Evolutionary conservation across 805 yeast genomes (phyloP).

Genomic region (Wickerhamomyces bovis): DNA sequence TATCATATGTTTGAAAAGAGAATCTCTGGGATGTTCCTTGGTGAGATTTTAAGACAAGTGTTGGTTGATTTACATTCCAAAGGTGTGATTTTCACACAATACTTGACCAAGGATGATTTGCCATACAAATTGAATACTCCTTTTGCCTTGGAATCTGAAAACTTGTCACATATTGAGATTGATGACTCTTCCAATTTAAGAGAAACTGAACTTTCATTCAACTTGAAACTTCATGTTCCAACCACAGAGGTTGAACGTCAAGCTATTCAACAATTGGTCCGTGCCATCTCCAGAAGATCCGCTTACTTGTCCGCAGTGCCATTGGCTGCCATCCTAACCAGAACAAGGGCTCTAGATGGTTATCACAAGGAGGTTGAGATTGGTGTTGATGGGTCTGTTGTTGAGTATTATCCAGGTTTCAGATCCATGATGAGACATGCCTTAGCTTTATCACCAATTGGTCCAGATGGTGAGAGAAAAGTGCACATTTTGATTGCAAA

Average conservation of each 20-base stretch:
- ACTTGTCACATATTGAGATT: slow-evolving; percentile 78
- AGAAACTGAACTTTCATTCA: slow-evolving; percentile 63
- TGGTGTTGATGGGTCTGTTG: slow-evolving; percentile 94
- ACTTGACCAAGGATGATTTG: slow-evolving; percentile 31
- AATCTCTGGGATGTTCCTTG: slow-evolving; percentile 87
- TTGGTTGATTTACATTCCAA: slow-evolving; percentile 60
- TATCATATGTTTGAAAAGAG: slow-evolving; percentile 91
- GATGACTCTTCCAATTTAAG: slow-evolving; percentile 72
- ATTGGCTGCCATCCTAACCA: slow-evolving; percentile 69
- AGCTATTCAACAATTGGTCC: slow-evolving; percentile 65
- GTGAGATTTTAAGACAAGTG: slow-evolving; percentile 77
- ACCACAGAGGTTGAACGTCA: slow-evolving; percentile 63
- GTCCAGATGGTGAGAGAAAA: slow-evolving; percentile 69
- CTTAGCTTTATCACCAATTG: slow-evolving; percentile 59
- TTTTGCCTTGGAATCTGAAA: slow-evolving; percentile 76
- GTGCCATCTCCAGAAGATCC: slow-evolving; percentile 82
- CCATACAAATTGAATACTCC: slow-evolving; percentile 66
- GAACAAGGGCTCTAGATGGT: slow-evolving; percentile 57
- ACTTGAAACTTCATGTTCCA: slow-evolving; percentile 48
- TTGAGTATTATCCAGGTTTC: slow-evolving; percentile 90
- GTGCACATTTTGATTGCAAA: slow-evolving; percentile 76
- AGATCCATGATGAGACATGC: slow-evolving; percentile 78
- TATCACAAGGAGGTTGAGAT: slow-evolving; percentile 77
- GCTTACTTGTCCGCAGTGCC: slow-evolving; percentile 88
- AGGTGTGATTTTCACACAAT: slow-evolving; percentile 54